A percentile compares a stretch with the other conserved stretches of the same genome.
Evolutionary conservation across 805 yeast genomes (phyloP).

Genomic region (Myxozyma kluyveri): DNA sequence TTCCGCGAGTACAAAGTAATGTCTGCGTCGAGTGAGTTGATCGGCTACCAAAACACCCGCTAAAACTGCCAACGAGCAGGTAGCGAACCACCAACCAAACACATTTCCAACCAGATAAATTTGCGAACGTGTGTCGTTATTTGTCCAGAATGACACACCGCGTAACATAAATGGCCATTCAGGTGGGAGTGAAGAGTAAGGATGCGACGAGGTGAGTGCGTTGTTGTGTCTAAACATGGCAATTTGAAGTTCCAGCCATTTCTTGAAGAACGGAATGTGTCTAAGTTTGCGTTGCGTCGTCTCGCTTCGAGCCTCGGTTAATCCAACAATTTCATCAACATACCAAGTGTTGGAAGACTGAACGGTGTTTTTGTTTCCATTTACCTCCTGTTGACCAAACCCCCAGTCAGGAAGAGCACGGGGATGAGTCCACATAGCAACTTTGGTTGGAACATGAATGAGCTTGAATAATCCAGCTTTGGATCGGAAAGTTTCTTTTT

Average conservation of each 20-base stretch:
- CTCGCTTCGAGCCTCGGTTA: conserved; percentile 37
- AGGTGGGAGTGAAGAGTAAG: conserved; percentile 89
- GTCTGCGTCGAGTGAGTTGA: conserved; percentile 74
- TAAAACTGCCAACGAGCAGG: conserved; percentile 59
- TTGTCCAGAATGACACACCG: conserved; percentile 97
- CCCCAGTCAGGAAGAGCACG: conserved; percentile 93
- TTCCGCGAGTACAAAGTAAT: conserved; percentile 54
- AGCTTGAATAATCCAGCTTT: conserved; percentile 67
- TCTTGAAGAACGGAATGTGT: conserved; percentile 67
- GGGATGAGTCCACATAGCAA: conserved; percentile 90
- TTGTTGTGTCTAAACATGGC: conserved; percentile 92
- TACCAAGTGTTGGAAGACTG: conserved; percentile 73
- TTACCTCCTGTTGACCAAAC: conserved; percentile 83
- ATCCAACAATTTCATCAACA: conserved; percentile 64
- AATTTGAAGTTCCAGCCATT: conserved; percentile 86
- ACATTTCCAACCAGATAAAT: conserved; percentile 88
- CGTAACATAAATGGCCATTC: conserved; percentile 86
- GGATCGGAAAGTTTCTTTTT: conserved; percentile 58
- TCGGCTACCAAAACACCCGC: conserved; percentile 68
- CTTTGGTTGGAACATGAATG: conserved; percentile 80
- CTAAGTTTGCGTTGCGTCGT: conserved; percentile 56
- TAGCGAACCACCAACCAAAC: conserved; percentile 86
- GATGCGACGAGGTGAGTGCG: conserved; percentile 81
- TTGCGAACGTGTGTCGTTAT: conserved; percentile 60
- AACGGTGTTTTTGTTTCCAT: conserved; percentile 81